Evolutionary conservation across 2,329 filamentous ascomycete species (phyloP).

Genomic region (Monilinia aucupariae): DNA sequence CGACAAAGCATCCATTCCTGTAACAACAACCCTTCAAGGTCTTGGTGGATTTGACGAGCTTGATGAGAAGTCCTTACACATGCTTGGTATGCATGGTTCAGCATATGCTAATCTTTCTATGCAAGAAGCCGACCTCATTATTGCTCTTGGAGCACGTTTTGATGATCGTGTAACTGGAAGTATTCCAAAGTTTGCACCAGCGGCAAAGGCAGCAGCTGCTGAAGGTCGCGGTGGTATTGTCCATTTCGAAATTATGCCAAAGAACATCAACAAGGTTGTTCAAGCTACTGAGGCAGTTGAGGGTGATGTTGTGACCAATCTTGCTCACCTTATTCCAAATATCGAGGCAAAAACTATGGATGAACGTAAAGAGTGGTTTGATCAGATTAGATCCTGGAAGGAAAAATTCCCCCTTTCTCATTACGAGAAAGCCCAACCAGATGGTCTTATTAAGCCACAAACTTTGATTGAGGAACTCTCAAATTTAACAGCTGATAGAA

Average conservation of each 20-base stretch:
- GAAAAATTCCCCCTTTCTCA: constrained; percentile 75
- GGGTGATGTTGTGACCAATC: constrained; percentile 80
- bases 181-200: constrained; percentile 81
- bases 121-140: constrained; percentile 92
- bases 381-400: constrained; percentile 88
- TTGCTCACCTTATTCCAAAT: constrained; percentile 67
- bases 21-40: constrained; percentile 92
- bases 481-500: constrained; percentile 71
- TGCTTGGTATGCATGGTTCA: constrained; percentile 98
- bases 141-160: constrained; percentile 88
- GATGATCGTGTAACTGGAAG: constrained; percentile 89
- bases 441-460: constrained; percentile 89
- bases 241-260: constrained; percentile 97
- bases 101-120: constrained; percentile 98
- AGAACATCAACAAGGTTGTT: constrained; percentile 99
- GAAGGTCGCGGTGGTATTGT: constrained; percentile 90
- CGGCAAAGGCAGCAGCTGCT: constrained; percentile 74
- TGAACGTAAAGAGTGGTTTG: constrained; percentile 79
- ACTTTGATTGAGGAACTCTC: constrained; percentile 86
- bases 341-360: constrained; percentile 56
- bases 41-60: constrained; percentile 90
- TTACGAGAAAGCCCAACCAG: constrained; percentile 71
- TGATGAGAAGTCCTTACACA: constrained; percentile 90
- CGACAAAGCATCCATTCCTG: constrained; percentile 85
- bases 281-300: constrained; percentile 94